Base-by-base conservation (phyloP, 495 filamentous ascomycete genomes). In the Aspergillus homomorphus region DNA sequence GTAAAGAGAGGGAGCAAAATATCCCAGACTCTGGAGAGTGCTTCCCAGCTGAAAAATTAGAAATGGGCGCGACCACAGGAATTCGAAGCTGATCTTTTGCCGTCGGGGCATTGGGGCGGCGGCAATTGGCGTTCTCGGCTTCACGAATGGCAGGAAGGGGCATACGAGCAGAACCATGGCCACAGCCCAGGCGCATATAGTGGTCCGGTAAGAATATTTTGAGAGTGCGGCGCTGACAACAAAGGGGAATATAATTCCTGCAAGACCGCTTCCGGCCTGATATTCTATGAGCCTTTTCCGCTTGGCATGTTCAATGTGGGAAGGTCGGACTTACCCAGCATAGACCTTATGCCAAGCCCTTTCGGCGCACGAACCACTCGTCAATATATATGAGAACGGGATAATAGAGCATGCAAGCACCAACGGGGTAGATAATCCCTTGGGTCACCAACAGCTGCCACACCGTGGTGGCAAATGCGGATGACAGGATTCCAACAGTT, bases 1-100 rank as follows among this genome's bases (percentile, higher is more conserved):
- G 64, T 82, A 88, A 43, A 84, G 75, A 0, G 68, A 64, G 0
- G 85, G 84, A 4, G 87, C 65, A 66, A 87, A 86, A 62, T 77
- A 88, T 4, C 86, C 87, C 8, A 83, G 65, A 0, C 74, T 76
- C 63, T 89, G 75, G 46, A 84, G 54, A 33, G 82, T 71, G 63
- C 84, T 84, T 41, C 79, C 78, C 0, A 76, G 51, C 59, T 84
- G 77, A 42, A 82, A 79, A 23, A 81, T 63, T 58, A 75, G 62
- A 65, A 88, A 88, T 0, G 72, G 68, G 0, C 63, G 64, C 23
- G 71, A 64, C 18, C 58, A 30, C 9, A 85, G 56, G 60, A 86
- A 87, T 15, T 61, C 62, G 46, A 82, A 68, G 62, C 73, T 59
- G 55, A 69, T 21, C 24, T 60, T 61, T 20, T 59, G 33, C 19